Evolutionary conservation across 805 yeast species (phyloP), one percentile per base, ranked within the genome.

Genomic region (Kodamaea lidongshanica): DNA sequence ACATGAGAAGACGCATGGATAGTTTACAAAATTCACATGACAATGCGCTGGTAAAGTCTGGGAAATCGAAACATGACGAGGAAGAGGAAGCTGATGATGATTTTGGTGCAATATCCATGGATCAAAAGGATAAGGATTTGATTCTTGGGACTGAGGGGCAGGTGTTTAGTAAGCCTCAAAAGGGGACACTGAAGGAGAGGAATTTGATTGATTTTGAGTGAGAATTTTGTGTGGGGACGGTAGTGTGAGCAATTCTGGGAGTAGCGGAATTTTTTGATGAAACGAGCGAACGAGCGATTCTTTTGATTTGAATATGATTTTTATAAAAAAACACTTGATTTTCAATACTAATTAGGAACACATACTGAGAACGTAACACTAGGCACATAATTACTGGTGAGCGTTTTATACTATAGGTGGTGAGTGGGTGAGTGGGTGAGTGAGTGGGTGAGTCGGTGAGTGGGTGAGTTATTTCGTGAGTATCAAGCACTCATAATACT

Each of bases 1-100:
- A 86, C 48, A 94, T 92, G 3, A 77, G 89, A 41, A 78, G 81
- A 42, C 77, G 95, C 40, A 87, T 86, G 71, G 95, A 87, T 51
- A 75, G 79, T 10, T 77, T 72, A 7, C 40, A 56, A 48, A 45
- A 60, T 38, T 32, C 42, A 12, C 30, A 38, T 21, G 48, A 46
- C 10, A 39, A 33, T 21, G 32, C 46, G 22, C 65, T 63, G n/a
- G 39, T 46, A 11, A 53, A 47, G 30, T 49, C 63, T 10, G 32
- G 46, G 10, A 46, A 46, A 28, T 37, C 51, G 12, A 33, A 32
- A 34, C 20, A 41, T 16, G 54, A 49, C 1, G 49, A 64, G 5
- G 75, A 70, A n/a, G 77, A 72, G 16, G 70, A 61, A 28, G 42
- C 62, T 18, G 74, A 70, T 34, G 70, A 65, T 35, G 72, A 65